Evolutionary conservation across 139 green algal genomes (phyloP), one percentile per base, ranked within the genome.

Genomic region (Chlamydomonas schloesseri): DNA sequence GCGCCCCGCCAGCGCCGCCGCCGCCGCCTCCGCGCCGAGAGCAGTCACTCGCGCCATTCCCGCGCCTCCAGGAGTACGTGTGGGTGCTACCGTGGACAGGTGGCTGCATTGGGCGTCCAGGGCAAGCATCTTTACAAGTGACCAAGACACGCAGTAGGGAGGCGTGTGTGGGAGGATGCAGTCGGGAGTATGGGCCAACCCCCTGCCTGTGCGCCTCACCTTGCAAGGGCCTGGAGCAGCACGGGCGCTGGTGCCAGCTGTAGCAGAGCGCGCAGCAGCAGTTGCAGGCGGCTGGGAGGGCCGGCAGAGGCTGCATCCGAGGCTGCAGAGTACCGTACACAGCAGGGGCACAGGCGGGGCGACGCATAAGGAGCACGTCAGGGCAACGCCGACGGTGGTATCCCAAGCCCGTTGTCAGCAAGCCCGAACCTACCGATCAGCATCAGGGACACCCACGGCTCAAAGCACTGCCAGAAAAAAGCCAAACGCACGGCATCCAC

Each of bases 51-150:
- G 58, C 5, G 87, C 92, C 20, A 89, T 71, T 1, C 83, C 81
- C 18, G 65, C 87, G 1, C 90, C 89, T 5, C 42, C 42, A 8
- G 42, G 6, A 50, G 42, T 8, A 50, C 42, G 42, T 8, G 8
- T 50, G 17, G 87, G 89, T 15, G 84, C 58, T 42, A 94, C 91
- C 0, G 89, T 29, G 17, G 91, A 91, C 33, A 94, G 78, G 75
- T 93, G 89, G 33, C 89, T 93, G 77, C 78, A 73, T 36, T 9
- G 26, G 13, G 8, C n/a, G n/a, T n/a, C n/a, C n/a, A n/a, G n/a
- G n/a, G n/a, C n/a, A n/a, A n/a, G n/a, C n/a, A n/a, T n/a, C n/a
- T n/a, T n/a, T n/a, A n/a, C n/a, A n/a, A n/a, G n/a, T n/a, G n/a
- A n/a, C n/a, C n/a, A n/a, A n/a, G n/a, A n/a, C n/a, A n/a, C n/a